A percentile compares a stretch with the other conserved stretches of the same genome.
Conservation (phyloP, 345 rosid genomes). For the Salix purpurea region DNA sequence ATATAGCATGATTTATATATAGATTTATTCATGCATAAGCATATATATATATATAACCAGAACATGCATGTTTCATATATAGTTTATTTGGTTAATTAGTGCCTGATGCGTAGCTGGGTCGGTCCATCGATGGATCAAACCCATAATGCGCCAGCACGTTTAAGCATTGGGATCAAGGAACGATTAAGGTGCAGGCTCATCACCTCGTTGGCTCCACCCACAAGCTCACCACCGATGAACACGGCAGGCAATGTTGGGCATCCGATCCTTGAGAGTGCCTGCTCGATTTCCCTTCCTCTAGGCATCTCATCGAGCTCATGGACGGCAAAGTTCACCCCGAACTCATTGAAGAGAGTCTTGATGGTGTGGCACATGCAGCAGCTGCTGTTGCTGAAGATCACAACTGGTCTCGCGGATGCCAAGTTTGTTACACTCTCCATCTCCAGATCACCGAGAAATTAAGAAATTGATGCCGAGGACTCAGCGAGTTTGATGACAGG, state of each 20-base stretch:
- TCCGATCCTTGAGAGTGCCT: slow-evolving; percentile 63
- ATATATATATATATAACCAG: neutral
- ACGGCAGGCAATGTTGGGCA: slow-evolving; percentile 63
- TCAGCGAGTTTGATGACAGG: too few relatives aligned
- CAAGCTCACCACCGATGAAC: slow-evolving; percentile 75
- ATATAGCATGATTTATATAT: neutral
- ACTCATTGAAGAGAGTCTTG: slow-evolving; percentile 59
- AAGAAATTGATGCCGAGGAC: neutral
- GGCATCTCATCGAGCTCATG: slow-evolving; percentile 70
- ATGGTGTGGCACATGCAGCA: slow-evolving; percentile 84
- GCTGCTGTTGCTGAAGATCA: slow-evolving; percentile 73
- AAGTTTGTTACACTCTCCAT: slow-evolving; percentile 63
- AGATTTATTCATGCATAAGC: neutral
- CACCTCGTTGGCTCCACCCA: slow-evolving; percentile 81
- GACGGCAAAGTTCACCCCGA: slow-evolving; percentile 68
- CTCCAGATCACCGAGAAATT: neutral
- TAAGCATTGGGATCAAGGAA: slow-evolving; percentile 72
- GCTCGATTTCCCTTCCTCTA: slow-evolving; percentile 69
- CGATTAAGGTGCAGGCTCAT: slow-evolving; percentile 86
- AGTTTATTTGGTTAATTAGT: slow-evolving; percentile 1
- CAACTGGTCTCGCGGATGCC: slow-evolving; percentile 78
- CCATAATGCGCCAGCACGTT: slow-evolving; percentile 79
- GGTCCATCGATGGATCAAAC: slow-evolving; percentile 32
- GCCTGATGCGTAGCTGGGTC: neutral
- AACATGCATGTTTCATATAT: neutral